Conservation (phyloP, 2,329 filamentous ascomycete species). For the Ceratocystis cacaofunesta region DNA sequence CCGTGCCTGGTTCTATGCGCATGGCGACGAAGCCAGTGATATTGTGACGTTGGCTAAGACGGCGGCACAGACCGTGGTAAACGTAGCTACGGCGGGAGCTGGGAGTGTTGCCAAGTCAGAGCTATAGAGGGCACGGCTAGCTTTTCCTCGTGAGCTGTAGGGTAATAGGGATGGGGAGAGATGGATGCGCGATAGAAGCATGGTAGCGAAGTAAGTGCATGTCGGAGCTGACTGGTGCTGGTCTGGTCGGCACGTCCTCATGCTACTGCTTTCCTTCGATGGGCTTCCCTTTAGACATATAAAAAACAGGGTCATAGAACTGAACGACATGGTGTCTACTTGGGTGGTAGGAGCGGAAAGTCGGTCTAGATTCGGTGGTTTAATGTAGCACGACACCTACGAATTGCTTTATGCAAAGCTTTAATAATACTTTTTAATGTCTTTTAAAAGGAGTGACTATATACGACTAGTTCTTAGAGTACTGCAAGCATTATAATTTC, state of each 20-base stretch:
- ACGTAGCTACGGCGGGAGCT: conserved; percentile 21
- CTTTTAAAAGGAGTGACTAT: background rate
- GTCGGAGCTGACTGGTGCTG: background rate
- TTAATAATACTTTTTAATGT: conserved; percentile 12
- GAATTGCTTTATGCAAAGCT: background rate
- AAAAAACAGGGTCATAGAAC: background rate
- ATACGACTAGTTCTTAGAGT: too few species aligned
- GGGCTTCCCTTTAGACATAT: background rate
- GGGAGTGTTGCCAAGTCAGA: conserved; percentile 23
- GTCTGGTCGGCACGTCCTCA: background rate
- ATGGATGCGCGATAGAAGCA: background rate
- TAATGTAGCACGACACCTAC: conserved; percentile 1
- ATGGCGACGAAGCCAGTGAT: conserved; percentile 52
- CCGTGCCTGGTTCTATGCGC: conserved; percentile 89
- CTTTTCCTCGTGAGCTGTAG: background rate
- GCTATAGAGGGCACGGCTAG: conserved; percentile 20
- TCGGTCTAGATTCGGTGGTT: background rate
- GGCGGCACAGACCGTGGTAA: conserved; percentile 23
- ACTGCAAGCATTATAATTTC: background rate
- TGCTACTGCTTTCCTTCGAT: background rate
- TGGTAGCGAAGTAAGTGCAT: background rate
- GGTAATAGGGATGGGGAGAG: background rate
- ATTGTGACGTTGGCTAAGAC: conserved; percentile 33
- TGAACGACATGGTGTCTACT: background rate
- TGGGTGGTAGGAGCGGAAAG: background rate